Evolutionary conservation across 495 filamentous ascomycete species (phyloP), one percentile per base, ranked within the genome.

Genomic region (Margaritispora aquatica): DNA sequence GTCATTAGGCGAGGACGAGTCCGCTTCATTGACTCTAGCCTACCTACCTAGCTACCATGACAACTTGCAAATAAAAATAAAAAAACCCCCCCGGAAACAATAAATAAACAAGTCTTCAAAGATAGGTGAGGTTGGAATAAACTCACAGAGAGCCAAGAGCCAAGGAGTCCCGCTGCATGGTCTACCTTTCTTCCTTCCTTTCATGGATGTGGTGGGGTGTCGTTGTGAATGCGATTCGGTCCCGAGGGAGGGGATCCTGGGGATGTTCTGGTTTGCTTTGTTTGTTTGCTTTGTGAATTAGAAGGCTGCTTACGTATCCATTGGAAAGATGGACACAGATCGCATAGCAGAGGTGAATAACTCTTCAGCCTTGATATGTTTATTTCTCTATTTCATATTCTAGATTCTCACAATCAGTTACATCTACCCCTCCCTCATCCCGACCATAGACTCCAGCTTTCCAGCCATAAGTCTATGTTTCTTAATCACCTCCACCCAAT

Each of bases 401-500:
- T 55, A 20, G 23, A 29, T 1, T 20, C 49, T 11, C 11, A n/a
- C 17, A n/a, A n/a, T n/a, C n/a, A n/a, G n/a, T n/a, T 21, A n/a
- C 13, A 17, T 36, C 34, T 17, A 47, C 4, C 7, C 38, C 1
- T 68, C 67, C 41, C 51, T 56, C 10, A 38, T 71, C 15, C 81
- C 83, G n/a, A 84, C 78, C 54, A 97, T 83, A 53, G 90, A 84
- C 71, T 98, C 94, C 62, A 98, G 72, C 55, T 89, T 81, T 26
- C 91, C 89, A 27, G 92, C 90, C 69, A 97, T 77, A 8, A 90
- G 83, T 27, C 90, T 83, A 73, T 98, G 94, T 63, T 96, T 90
- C 71, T 85, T 87, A 69, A 96, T 88, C 19, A 96, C 84, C 55
- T 92, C 89, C 55, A 95, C 90, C 95, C 93, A 98, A 69, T 96